A percentile compares a stretch with the other conserved stretches of the same genome.
These are phyloP conservation scores for Tilletia horrida DNA, from an alignment of 1,284 basidiomycete species.

Conservation along the genomic window DNA sequence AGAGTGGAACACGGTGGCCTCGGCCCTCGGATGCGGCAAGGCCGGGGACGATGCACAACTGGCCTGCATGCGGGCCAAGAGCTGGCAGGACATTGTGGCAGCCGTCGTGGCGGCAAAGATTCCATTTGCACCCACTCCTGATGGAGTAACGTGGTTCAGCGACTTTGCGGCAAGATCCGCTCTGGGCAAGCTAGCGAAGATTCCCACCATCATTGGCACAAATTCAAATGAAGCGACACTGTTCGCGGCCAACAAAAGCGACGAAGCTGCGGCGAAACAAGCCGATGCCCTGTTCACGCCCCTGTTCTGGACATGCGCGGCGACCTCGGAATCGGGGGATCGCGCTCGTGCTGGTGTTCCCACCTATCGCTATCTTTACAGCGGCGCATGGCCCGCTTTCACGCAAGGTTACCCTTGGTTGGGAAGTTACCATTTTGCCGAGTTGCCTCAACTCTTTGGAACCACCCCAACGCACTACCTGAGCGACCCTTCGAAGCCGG, in stretches of 20 bases:
- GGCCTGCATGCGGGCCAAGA: slow-evolving; percentile 14
- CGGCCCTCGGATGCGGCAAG: slow-evolving; percentile 5
- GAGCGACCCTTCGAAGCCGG: background rate
- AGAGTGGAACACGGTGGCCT: slow-evolving; percentile 12
- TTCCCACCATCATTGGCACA: slow-evolving; percentile 8
- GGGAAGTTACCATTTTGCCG: slow-evolving; percentile 17
- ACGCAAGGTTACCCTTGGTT: slow-evolving; percentile 8
- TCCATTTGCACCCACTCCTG: background rate
- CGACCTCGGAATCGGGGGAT: slow-evolving; percentile 19
- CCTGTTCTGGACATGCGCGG: background rate
- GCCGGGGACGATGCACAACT: slow-evolving; percentile 8
- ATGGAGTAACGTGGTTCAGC: slow-evolving; percentile 5
- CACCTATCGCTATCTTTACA: slow-evolving; percentile 25
- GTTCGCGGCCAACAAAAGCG: slow-evolving; percentile 25
- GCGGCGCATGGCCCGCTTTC: slow-evolving; percentile 17
- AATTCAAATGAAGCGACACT: slow-evolving; percentile 13
- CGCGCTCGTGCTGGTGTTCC: slow-evolving; percentile 30
- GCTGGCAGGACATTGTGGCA: slow-evolving; percentile 1
- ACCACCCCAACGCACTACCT: slow-evolving; percentile 13
- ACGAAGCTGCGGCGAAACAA: slow-evolving; percentile 10
- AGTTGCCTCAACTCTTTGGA: slow-evolving; percentile 15
- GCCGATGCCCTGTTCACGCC: background rate
- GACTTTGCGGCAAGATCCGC: background rate
- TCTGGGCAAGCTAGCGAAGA: background rate
- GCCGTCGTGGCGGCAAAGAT: background rate